Base-by-base conservation (phyloP, 306 rosid species). In the Lathyrus sativus region DNA sequence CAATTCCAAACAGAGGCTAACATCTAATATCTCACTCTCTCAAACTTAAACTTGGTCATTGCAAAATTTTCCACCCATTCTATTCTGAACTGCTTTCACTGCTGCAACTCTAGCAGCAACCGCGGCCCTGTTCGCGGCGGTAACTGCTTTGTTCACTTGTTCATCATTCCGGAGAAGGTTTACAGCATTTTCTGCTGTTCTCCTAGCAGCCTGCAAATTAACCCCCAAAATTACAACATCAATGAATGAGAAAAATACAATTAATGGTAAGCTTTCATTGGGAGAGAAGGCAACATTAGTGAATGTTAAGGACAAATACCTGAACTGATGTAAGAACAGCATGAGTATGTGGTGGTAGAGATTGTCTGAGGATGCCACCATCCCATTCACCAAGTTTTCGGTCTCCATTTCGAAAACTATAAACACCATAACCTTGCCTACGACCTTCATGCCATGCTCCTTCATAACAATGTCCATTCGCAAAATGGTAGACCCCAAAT, bases 361-460 rank as follows among this genome's bases (percentile, higher is more conserved):
- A 81, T 29, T 76, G 84, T 81, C 85, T 91, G 72, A 95, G 99
- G 68, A 74, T 80, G 50, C 97, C 97, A 59, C 70, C 85, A 58
- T 88, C 99, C 99, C 99, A 95, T 83, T 87, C 87, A 2, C 99
- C 99, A 15, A 87, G 76, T 84, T 85, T 87, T 12, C 81, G 42
- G 51, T 95, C 92, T 2, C 81, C 85, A 18, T 70, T 90, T 67
- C 95, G 76, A 55, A 95, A 95, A 9, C 80, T 81, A 49, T 95
- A 95, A 58, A 70, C 77, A 17, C 99, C 99, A 5, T 77, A 78
- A 28, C 97, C 99, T 80, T 90, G 99, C 74, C 88, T 87, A 0
- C 92, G 85, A 13, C 99, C 97, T 68, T 95, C 99, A 38, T 95
- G 97, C 99, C 99, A 95, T 4, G 97, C 91, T 3, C 99, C 99